Conservation (phyloP, 1,284 basidiomycete genomes). For the Leucoagaricus sp. region DNA sequence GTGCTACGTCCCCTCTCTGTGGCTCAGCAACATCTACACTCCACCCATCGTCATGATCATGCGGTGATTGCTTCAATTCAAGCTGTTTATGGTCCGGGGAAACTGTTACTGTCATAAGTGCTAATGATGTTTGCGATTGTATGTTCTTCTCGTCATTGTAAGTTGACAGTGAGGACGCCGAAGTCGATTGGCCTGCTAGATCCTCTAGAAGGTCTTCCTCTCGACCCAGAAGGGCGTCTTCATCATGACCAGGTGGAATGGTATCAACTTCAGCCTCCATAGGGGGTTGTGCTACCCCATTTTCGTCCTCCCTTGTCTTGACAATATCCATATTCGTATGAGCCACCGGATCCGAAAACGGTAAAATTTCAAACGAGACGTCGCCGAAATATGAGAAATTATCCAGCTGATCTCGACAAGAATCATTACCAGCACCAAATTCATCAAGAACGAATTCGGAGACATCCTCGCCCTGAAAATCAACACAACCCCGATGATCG, state of each 20-base stretch:
- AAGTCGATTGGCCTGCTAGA: too few relatives aligned
- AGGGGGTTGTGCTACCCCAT: not conserved
- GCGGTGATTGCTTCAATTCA: not conserved
- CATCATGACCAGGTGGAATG: too few relatives aligned
- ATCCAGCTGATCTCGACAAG: not conserved
- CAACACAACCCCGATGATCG: not conserved
- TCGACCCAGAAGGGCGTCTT: not conserved
- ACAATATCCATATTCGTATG: not conserved
- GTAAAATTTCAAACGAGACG: not conserved
- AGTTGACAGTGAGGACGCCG: not conserved
- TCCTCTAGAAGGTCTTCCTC: too few relatives aligned
- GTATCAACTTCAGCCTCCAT: too few relatives aligned
- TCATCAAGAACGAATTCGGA: not conserved
- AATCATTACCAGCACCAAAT: not conserved
- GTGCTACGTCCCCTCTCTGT: not conserved
- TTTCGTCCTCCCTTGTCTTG: not conserved
- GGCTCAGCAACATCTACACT: not conserved
- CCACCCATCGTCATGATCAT: not conserved
- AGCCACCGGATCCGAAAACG: not conserved
- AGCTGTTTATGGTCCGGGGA: not conserved
- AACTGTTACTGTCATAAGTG: not conserved
- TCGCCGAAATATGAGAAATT: not conserved
- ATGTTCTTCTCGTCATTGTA: not conserved
- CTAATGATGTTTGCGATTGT: not conserved
- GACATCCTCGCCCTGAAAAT: not conserved